A percentile compares a stretch with the other conserved stretches of the same genome.
phyloP scores from a whole-genome alignment of 2,329 filamentous ascomycete species.

The Colletotrichum plurivorum region DNA sequence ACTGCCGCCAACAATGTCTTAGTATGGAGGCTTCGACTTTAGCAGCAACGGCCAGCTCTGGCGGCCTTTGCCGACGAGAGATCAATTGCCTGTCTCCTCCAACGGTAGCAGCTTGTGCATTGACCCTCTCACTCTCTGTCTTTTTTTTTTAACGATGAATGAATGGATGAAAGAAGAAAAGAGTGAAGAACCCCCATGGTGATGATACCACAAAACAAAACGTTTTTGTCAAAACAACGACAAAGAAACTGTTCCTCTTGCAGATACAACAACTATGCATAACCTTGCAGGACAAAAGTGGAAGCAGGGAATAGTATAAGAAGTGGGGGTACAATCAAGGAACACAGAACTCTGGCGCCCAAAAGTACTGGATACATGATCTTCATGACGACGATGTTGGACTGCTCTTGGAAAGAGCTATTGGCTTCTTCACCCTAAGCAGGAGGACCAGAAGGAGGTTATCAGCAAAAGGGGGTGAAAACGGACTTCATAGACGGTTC shows the following conservation, averaged over 20 bases:
- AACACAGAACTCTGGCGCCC: slow-evolving; percentile 25
- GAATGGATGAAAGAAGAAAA: slow-evolving; percentile 25
- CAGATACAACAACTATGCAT: not conserved
- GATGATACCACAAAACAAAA: slow-evolving; percentile 7
- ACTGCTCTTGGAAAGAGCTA: not conserved
- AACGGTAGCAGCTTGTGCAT: not conserved
- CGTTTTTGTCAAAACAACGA: not conserved
- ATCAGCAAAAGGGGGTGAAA: not conserved
- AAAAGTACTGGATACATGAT: slow-evolving; percentile 8
- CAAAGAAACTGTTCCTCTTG: not conserved
- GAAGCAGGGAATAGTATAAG: not conserved
- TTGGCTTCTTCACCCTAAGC: not conserved
- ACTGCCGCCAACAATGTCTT: slow-evolving; percentile 11
- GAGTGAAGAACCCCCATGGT: not conserved
- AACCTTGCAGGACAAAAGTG: not conserved
- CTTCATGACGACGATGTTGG: not conserved
- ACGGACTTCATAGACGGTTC: slow-evolving; percentile 7
- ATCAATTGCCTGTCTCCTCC: too few species aligned
- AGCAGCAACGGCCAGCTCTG: not conserved
- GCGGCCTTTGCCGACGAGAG: too few species aligned
- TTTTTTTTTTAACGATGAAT: slow-evolving; percentile 22
- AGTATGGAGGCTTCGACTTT: slow-evolving; percentile 1
- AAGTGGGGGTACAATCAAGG: slow-evolving; percentile 6
- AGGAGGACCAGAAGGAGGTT: not conserved
- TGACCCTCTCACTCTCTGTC: not conserved